Evolutionary conservation across 1,284 basidiomycete genomes (phyloP).

Genomic region (Baeospora myosura): DNA sequence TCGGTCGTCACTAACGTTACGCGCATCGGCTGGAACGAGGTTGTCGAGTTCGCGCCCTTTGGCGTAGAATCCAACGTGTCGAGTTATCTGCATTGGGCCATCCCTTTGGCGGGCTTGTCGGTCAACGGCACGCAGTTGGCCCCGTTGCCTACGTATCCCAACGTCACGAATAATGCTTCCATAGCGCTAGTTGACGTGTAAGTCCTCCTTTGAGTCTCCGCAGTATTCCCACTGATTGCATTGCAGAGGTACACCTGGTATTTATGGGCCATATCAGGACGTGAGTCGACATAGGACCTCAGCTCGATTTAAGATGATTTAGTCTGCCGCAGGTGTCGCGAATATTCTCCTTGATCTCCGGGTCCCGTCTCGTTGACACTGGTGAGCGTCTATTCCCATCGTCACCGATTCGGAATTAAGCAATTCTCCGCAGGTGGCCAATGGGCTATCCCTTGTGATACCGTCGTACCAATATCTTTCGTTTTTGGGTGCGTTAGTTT

Average conservation of each 20-base stretch:
- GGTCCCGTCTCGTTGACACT: slow-evolving; percentile 63
- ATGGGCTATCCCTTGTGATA: slow-evolving; percentile 80
- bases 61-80: slow-evolving; percentile 47
- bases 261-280: slow-evolving; percentile 78
- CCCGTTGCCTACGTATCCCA: slow-evolving; percentile 63
- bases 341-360: slow-evolving; percentile 56
- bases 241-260: slow-evolving; percentile 64
- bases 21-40: slow-evolving; percentile 62
- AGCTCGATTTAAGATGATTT: slow-evolving; percentile 54
- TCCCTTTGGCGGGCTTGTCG: slow-evolving; percentile 54
- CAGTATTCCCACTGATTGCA: slow-evolving; percentile 8
- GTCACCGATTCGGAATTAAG: background rate
- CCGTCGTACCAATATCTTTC: slow-evolving; percentile 58
- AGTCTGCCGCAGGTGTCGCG: slow-evolving; percentile 54
- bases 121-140: slow-evolving; percentile 52
- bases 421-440: slow-evolving; percentile 45
- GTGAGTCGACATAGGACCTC: slow-evolving; percentile 57
- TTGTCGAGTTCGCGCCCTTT: slow-evolving; percentile 65
- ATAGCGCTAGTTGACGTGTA: slow-evolving; percentile 74
- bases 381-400: slow-evolving; percentile 27
- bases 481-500: slow-evolving; percentile 57
- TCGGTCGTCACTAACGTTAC: slow-evolving; percentile 55
- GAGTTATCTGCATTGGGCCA: slow-evolving; percentile 78
- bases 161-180: slow-evolving; percentile 46
- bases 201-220: slow-evolving; percentile 19